These are phyloP conservation scores for Ophidiomyces ophidiicola DNA, from an alignment of 2,329 filamentous ascomycete species.

Conservation along the genomic window DNA sequence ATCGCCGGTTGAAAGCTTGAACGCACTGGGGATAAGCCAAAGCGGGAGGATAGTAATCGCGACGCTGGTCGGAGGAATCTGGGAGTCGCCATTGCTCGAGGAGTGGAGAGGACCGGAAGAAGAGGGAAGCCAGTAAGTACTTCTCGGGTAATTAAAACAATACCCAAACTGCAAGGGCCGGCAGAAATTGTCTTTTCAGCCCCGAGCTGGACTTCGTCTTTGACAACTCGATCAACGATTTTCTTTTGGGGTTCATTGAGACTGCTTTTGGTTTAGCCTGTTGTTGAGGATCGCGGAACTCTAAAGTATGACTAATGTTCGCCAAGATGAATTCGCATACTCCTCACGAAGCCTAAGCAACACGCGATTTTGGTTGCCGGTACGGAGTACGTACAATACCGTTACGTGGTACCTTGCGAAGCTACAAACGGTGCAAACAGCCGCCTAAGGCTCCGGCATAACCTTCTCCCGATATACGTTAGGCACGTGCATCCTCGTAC, in stretches of 20 bases:
- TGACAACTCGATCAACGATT: constrained; percentile 2
- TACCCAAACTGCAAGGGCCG: background rate
- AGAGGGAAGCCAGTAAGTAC: constrained; percentile 26
- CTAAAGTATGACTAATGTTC: background rate
- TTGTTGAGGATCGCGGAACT: constrained; percentile 7
- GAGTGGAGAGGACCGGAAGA: constrained; percentile 39
- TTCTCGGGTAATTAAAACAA: background rate
- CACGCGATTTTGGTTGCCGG: too few relatives aligned
- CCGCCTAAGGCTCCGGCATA: background rate
- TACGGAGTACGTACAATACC: background rate
- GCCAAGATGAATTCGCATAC: background rate
- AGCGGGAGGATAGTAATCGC: constrained; percentile 48
- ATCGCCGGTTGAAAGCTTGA: constrained; percentile 42
- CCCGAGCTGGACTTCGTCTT: background rate
- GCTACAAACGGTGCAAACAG: background rate
- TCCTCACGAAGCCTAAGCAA: too few relatives aligned
- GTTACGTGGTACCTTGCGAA: background rate
- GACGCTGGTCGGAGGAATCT: constrained; percentile 53
- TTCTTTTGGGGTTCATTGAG: constrained; percentile 9
- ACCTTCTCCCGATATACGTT: too few relatives aligned
- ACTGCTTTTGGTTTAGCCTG: constrained; percentile 8
- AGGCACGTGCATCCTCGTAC: too few relatives aligned
- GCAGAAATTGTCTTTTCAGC: constrained; percentile 4
- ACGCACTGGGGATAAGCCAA: constrained; percentile 39
- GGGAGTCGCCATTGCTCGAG: constrained; percentile 43